Conservation (phyloP, 768 basidiomycete species). For the Podaxis carcinomalis region DNA sequence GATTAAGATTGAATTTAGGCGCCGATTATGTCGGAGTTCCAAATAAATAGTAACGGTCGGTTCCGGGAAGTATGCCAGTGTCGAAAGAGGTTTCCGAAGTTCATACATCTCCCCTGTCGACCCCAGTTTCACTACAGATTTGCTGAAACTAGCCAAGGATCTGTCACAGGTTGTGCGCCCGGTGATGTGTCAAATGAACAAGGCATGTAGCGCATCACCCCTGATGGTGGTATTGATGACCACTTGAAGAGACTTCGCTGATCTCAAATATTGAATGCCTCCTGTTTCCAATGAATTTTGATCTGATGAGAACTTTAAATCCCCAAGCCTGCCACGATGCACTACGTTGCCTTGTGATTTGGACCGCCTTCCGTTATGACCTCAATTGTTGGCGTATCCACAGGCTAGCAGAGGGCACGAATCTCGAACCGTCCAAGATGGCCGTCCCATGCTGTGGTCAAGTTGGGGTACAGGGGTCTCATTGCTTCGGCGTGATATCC, state of each 20-base stretch:
- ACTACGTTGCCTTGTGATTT: neutral
- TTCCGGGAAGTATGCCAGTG: neutral
- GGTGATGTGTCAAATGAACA: neutral
- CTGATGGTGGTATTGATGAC: neutral
- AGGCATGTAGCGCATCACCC: neutral
- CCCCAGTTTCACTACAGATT: too few species aligned
- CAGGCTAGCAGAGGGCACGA: neutral
- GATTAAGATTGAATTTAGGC: constrained; percentile 10
- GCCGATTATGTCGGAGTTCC: constrained; percentile 24
- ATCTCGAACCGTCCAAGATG: neutral
- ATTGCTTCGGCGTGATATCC: too few species aligned
- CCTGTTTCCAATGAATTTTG: neutral
- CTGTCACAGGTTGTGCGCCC: neutral
- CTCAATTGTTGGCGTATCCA: neutral
- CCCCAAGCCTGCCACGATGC: neutral
- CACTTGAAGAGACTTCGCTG: neutral
- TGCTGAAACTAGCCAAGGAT: neutral
- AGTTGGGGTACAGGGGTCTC: too few species aligned
- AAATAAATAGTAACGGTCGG: neutral
- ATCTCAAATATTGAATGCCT: neutral
- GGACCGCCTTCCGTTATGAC: neutral
- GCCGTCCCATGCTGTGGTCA: too few species aligned
- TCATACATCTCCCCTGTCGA: too few species aligned
- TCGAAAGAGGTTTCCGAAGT: too few species aligned
- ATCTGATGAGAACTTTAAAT: neutral